phyloP scores from a whole-genome alignment of 2,329 filamentous ascomycete species.

The Trichoderma asperellum region DNA sequence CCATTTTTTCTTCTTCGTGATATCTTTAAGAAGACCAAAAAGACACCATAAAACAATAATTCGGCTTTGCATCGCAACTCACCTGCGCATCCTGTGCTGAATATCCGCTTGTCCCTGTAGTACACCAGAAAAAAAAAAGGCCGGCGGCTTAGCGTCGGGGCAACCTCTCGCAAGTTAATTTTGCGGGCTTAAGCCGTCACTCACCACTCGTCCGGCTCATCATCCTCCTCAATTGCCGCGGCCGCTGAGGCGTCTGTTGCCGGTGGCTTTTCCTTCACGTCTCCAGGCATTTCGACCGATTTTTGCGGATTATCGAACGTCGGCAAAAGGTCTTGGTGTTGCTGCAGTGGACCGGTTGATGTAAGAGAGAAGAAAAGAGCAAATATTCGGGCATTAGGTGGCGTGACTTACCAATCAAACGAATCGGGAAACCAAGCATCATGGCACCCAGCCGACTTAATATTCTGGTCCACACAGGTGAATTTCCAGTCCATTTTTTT shows the following conservation, averaged over 20 bases:
- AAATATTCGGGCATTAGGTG: slow-evolving; percentile 5
- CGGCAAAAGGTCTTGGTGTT: slow-evolving; percentile 24
- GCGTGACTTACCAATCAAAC: background rate
- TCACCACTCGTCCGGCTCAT: slow-evolving; percentile 96
- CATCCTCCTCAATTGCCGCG: slow-evolving; percentile 57
- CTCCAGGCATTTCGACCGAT: slow-evolving; percentile 22
- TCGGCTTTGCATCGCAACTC: slow-evolving; percentile 35
- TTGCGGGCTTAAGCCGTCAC: slow-evolving; percentile 35
- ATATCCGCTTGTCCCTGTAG: slow-evolving; percentile 92
- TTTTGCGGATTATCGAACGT: slow-evolving; percentile 1
- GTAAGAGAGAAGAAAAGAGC: slow-evolving; percentile 28
- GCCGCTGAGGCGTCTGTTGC: slow-evolving; percentile 37
- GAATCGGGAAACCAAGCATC: slow-evolving; percentile 26
- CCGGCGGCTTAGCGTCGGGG: slow-evolving; percentile 36
- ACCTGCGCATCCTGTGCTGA: slow-evolving; percentile 94
- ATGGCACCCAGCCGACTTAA: slow-evolving; percentile 79
- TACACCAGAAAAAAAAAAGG: background rate
- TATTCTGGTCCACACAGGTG: slow-evolving; percentile 90
- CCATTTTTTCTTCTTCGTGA: background rate
- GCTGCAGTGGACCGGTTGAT: slow-evolving; percentile 21
- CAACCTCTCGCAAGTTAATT: slow-evolving; percentile 25
- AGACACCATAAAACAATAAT: background rate
- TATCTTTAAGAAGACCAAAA: background rate
- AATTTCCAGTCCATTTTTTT: slow-evolving; percentile 33
- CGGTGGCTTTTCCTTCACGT: slow-evolving; percentile 18